Evolutionary conservation across 2,329 filamentous ascomycete species (phyloP), one percentile per base, ranked within the genome.

Genomic region (Diaporthe ilicicola): DNA sequence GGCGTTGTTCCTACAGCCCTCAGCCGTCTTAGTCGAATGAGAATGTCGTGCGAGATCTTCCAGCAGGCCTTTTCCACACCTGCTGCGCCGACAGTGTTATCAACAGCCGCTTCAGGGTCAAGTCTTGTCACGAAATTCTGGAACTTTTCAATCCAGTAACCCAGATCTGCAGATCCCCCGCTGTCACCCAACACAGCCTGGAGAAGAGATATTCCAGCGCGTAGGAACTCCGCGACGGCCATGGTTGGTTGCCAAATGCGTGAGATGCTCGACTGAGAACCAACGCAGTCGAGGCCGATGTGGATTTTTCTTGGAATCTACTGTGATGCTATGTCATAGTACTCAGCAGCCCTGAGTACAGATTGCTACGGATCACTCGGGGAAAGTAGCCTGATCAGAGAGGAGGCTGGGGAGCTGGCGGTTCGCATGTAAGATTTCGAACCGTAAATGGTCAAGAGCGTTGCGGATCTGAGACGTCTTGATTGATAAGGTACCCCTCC

Each of bases 21-120:
- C 15, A 59, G 53, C 42, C 66, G 37, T 13, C 53, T 32, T 24
- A 70, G 13, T n/a, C 59, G 68, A 22, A 70, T 67, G 17, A 70
- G 61, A 12, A 70, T 34, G 37, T 70, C 61, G 51, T 70, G 59
- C 19, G 44, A 59, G 12, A 67, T 67, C 59, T 70, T 70, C 68
- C 68, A 70, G 32, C 68, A 70, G 51, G 61, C 68, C 19, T 17
- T 42, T n/a, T 27, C 51, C 61, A 55, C 59, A 4, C 34, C 17
- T 27, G 9, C 44, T 29, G 13, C 59, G 6, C 19, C 42, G 13
- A 34, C 22, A 24, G 59, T 24, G 15, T 6, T 24, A 10, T 15
- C 19, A 13, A 34, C 42, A 34, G n/a, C 32, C 19, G 29, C n/a
- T 22, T 24, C 42, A 50, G 34, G 27, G 19, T 34, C n/a, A 34